Percentiles rank a stretch among this genome's conserved stretches.
phyloP scores from a whole-genome alignment of 805 yeast genomes.

The Nakazawaea populi region DNA sequence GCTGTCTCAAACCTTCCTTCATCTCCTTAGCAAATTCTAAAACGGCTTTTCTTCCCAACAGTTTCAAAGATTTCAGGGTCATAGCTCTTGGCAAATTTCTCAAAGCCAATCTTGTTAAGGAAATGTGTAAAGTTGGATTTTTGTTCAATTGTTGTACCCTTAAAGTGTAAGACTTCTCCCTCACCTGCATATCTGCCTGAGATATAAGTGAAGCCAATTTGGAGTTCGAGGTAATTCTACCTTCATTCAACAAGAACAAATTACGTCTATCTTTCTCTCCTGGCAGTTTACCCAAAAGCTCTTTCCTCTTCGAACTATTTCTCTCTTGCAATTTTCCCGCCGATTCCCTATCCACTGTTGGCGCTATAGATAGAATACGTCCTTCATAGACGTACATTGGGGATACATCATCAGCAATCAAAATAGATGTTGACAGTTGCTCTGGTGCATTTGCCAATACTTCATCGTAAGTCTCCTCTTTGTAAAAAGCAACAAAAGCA shows the following conservation, averaged over 20 bases:
- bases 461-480: slow-evolving; percentile 53
- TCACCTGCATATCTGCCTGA: slow-evolving; percentile 70
- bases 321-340: slow-evolving; percentile 72
- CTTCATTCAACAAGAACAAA: slow-evolving; percentile 84
- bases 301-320: slow-evolving; percentile 68
- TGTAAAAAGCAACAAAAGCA: slow-evolving; percentile 84
- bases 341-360: slow-evolving; percentile 82
- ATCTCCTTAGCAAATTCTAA: slow-evolving; percentile 93
- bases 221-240: slow-evolving; percentile 78
- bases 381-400: slow-evolving; percentile 90
- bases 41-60: slow-evolving; percentile 89
- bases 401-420: slow-evolving; percentile 89
- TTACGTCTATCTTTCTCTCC: slow-evolving; percentile 80
- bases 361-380: slow-evolving; percentile 74
- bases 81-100: slow-evolving; percentile 91
- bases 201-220: slow-evolving; percentile 67
- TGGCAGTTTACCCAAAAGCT: slow-evolving; percentile 73
- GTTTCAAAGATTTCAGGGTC: slow-evolving; percentile 84
- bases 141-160: slow-evolving; percentile 87
- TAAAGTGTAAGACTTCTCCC: slow-evolving; percentile 81
- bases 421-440: slow-evolving; percentile 49
- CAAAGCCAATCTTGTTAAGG: slow-evolving; percentile 92
- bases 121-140: slow-evolving; percentile 86
- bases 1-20: slow-evolving; percentile 65
- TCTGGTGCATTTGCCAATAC: slow-evolving; percentile 81